Conservation (phyloP, 2,329 filamentous ascomycete genomes). For the Trichoderma guizhouense region DNA sequence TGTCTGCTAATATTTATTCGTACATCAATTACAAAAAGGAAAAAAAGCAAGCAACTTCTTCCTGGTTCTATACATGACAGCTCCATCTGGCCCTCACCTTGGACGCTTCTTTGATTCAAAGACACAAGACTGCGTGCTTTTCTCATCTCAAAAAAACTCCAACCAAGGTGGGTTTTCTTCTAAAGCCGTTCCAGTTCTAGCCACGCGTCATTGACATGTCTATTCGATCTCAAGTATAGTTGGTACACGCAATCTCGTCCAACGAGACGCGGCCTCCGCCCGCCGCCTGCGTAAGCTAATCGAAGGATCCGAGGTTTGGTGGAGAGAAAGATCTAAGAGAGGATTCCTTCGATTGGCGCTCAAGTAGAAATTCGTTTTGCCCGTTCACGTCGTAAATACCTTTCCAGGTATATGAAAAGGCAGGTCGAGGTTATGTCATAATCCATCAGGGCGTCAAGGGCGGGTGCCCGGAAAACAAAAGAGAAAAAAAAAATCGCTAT, state of each 20-base stretch:
- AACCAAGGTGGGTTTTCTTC: not conserved
- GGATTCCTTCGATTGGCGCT: not conserved
- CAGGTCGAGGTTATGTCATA: constrained; percentile 23
- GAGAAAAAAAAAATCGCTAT: constrained; percentile 4
- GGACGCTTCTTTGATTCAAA: not conserved
- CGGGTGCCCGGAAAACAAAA: constrained; percentile 6
- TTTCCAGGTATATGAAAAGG: constrained; percentile 26
- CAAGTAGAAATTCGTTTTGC: constrained; percentile 20
- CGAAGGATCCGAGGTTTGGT: not conserved
- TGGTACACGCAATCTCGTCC: constrained; percentile 30
- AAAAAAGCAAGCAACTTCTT: constrained; percentile 18
- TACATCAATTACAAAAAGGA: constrained; percentile 23
- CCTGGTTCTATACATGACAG: constrained; percentile 14
- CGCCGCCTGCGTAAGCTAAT: not conserved
- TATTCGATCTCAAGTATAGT: constrained; percentile 29
- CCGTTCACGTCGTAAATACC: constrained; percentile 26
- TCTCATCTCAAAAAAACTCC: constrained; percentile 1
- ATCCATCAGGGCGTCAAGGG: constrained; percentile 22
- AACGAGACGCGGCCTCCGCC: constrained; percentile 26
- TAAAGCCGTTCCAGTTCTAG: constrained; percentile 23
- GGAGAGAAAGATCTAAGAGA: not conserved
- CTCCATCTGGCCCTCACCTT: not conserved
- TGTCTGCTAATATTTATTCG: constrained; percentile 23
- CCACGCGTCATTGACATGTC: constrained; percentile 29
- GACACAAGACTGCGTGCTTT: not conserved